These are phyloP conservation scores for Zasmidium angulare DNA, from an alignment of 2,329 filamentous ascomycete species.

Conservation along the genomic window DNA sequence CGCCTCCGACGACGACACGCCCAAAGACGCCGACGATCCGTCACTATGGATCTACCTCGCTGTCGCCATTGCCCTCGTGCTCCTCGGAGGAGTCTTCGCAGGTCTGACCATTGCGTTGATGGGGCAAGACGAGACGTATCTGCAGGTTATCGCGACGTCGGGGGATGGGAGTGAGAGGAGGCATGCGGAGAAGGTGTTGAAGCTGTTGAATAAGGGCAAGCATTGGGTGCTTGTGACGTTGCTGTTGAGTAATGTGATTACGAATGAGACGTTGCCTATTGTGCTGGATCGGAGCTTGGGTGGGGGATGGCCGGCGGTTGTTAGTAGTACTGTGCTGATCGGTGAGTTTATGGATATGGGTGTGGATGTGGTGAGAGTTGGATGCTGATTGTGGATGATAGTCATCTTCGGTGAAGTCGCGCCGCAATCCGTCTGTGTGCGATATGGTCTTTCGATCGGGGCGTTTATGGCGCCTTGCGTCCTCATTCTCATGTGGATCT, in stretches of 20 bases:
- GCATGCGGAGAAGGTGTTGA: conserved; percentile 78
- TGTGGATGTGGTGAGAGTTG: not conserved
- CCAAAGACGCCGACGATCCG: conserved; percentile 49
- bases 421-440: conserved; percentile 93
- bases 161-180: conserved; percentile 80
- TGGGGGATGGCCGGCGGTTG: conserved; percentile 88
- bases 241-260: conserved; percentile 92
- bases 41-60: conserved; percentile 78
- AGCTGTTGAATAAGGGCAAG: conserved; percentile 81
- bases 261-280: conserved; percentile 94
- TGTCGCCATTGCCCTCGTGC: conserved; percentile 75
- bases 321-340: conserved; percentile 90
- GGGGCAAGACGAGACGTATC: conserved; percentile 89
- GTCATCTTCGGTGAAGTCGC: conserved; percentile 98
- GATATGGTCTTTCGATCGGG: conserved; percentile 91
- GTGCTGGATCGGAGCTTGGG: conserved; percentile 91
- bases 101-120: conserved; percentile 87
- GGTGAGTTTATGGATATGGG: conserved; percentile 55
- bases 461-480: conserved; percentile 91
- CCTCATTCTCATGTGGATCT: conserved; percentile 84
- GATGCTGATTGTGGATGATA: conserved; percentile 39
- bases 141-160: conserved; percentile 89
- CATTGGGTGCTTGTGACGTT: conserved; percentile 98
- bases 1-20: conserved; percentile 21
- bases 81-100: conserved; percentile 89